phyloP scores from a whole-genome alignment of 2,329 filamentous ascomycete genomes.

The Verticillium longisporum region DNA sequence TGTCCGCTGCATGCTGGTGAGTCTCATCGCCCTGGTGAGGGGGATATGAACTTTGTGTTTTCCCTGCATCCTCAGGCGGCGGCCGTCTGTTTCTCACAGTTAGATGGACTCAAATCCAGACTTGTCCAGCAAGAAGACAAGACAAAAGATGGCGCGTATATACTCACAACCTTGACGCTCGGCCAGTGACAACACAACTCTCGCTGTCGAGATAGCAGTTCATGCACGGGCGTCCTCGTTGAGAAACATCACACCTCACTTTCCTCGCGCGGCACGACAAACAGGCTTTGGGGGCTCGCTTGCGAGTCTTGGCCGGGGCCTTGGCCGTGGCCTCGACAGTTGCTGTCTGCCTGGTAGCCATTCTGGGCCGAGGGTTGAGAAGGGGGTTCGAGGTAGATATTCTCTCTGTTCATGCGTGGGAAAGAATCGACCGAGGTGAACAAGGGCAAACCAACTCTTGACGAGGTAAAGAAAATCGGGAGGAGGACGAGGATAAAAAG shows the following conservation, averaged over 20 bases:
- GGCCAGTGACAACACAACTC: slow-evolving; percentile 30
- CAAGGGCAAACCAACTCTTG: slow-evolving; percentile 1
- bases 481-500: slow-evolving; percentile 4
- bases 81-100: slow-evolving; percentile 17
- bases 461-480: slow-evolving; percentile 4
- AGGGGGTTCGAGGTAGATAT: background rate
- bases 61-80: slow-evolving; percentile 19
- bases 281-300: slow-evolving; percentile 43
- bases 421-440: slow-evolving; percentile 5
- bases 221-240: slow-evolving; percentile 41
- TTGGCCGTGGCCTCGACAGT: slow-evolving; percentile 17
- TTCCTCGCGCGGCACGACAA: slow-evolving; percentile 44
- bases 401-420: background rate
- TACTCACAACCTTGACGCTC: slow-evolving; percentile 31
- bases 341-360: slow-evolving; percentile 12
- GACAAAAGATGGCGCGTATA: background rate
- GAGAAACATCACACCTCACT: slow-evolving; percentile 43
- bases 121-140: too few relatives aligned
- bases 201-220: slow-evolving; percentile 46
- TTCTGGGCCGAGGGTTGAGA: background rate
- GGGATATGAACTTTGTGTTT: slow-evolving; percentile 19
- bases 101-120: background rate
- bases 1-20: background rate
- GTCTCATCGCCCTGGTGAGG: slow-evolving; percentile 11
- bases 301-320: slow-evolving; percentile 26